phyloP scores from a whole-genome alignment of 768 basidiomycete species.

The Tubosaeta sp. region DNA sequence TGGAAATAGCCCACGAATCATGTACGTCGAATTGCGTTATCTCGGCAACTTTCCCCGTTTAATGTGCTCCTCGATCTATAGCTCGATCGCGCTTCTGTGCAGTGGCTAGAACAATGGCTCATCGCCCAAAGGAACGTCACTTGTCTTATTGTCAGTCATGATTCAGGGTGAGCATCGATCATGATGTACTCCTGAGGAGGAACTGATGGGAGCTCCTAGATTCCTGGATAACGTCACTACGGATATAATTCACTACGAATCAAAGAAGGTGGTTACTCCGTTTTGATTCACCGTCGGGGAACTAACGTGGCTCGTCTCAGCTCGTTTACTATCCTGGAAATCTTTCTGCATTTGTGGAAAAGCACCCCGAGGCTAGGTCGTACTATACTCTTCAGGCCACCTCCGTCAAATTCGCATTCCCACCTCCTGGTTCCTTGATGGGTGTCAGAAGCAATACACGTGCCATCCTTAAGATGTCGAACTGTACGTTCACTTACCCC shows the following conservation, averaged over 20 bases:
- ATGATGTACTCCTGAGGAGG: constrained; percentile 6
- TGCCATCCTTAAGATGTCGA: constrained; percentile 87
- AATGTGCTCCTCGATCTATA: constrained; percentile 29
- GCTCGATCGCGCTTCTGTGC: constrained; percentile 80
- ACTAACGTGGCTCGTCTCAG: constrained; percentile 34
- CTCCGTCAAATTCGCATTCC: constrained; percentile 93
- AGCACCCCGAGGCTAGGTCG: constrained; percentile 89
- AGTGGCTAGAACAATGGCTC: constrained; percentile 90
- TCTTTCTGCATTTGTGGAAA: constrained; percentile 83
- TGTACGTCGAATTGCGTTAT: constrained; percentile 42
- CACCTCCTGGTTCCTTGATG: constrained; percentile 93
- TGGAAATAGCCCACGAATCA: constrained; percentile 79
- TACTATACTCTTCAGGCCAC: constrained; percentile 96
- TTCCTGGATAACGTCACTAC: constrained; percentile 95
- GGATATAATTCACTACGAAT: constrained; percentile 96
- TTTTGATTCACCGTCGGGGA: constrained; percentile 13
- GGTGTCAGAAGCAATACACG: constrained; percentile 95
- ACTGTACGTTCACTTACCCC: constrained; percentile 94
- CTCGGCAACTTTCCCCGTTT: constrained; percentile 14
- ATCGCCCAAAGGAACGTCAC: constrained; percentile 78
- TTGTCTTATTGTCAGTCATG: constrained; percentile 92
- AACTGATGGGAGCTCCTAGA: constrained; percentile 33
- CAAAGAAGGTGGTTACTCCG: constrained; percentile 63
- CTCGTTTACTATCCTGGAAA: constrained; percentile 94
- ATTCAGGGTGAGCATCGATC: constrained; percentile 72